These are phyloP conservation scores for Vitis amurensis DNA, from an alignment of 164 flowering plant genomes.

Conservation along the genomic window DNA sequence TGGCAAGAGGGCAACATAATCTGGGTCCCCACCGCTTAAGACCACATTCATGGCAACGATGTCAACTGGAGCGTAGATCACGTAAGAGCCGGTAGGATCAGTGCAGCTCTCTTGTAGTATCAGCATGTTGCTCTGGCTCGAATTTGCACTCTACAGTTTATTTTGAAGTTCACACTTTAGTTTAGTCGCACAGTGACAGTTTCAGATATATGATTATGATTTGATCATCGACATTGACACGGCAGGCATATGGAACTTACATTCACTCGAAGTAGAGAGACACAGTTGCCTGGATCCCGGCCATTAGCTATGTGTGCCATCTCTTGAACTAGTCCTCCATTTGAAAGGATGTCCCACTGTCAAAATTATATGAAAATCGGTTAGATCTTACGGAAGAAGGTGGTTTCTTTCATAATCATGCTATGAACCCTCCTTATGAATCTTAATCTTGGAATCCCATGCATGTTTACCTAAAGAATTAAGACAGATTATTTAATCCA, in stretches of 20 bases:
- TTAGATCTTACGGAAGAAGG: no score
- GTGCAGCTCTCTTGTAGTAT: conserved; percentile 92
- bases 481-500: no score
- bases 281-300: conserved; percentile 80
- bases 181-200: not conserved
- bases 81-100: conserved; percentile 74
- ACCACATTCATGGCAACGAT: conserved; percentile 84
- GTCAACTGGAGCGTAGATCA: conserved; percentile 91
- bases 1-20: conserved; percentile 88
- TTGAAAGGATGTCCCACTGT: conserved; percentile 95
- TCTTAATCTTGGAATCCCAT: no score
- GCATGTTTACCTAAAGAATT: no score
- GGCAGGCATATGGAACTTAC: conserved; percentile 35
- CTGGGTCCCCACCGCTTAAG: conserved; percentile 84
- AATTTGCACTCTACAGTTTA: conserved; percentile 64
- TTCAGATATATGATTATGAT: not conserved
- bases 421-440: no score
- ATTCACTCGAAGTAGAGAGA: conserved; percentile 79
- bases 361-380: not conserved
- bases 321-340: conserved; percentile 86
- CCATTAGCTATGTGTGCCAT: conserved; percentile 95
- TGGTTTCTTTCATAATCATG: no score
- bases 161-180: not conserved
- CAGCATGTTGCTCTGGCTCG: conserved; percentile 95
- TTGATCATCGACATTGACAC: not conserved